Percentiles rank a stretch among this genome's conserved stretches.
These are phyloP conservation scores for Tricholomella constricta DNA, from an alignment of 768 basidiomycete genomes.

Conservation along the genomic window DNA sequence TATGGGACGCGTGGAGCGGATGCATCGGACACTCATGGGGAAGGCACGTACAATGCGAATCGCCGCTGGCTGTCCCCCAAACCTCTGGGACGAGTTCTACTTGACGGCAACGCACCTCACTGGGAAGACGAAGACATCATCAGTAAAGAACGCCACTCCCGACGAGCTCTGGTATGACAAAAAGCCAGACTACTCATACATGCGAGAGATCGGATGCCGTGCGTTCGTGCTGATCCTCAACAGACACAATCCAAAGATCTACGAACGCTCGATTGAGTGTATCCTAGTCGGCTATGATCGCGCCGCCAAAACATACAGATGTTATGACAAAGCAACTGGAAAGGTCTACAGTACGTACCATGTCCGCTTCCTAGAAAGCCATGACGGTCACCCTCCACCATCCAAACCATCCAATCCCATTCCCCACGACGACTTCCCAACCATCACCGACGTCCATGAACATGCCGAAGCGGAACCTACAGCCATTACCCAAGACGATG, in stretches of 20 bases:
- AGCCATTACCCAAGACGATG: no score
- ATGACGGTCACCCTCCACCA: constrained; percentile 4
- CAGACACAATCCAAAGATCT: constrained; percentile 27
- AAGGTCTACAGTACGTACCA: constrained; percentile 22
- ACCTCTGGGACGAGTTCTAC: constrained; percentile 31
- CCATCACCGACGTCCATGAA: neutral
- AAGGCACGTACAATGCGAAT: constrained; percentile 27
- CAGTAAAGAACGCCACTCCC: constrained; percentile 15
- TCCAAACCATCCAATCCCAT: neutral
- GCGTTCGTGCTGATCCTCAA: constrained; percentile 35
- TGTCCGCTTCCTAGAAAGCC: constrained; percentile 25
- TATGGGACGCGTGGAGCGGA: constrained; percentile 33
- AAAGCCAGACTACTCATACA: constrained; percentile 26
- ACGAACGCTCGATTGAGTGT: constrained; percentile 28
- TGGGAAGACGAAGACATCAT: neutral
- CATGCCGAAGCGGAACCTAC: no score
- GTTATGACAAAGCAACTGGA: constrained; percentile 23
- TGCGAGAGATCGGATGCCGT: constrained; percentile 33
- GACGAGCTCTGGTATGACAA: constrained; percentile 20
- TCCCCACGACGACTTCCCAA: neutral
- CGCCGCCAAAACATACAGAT: constrained; percentile 33
- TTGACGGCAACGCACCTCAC: constrained; percentile 20
- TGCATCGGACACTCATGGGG: constrained; percentile 31
- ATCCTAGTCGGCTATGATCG: constrained; percentile 38
- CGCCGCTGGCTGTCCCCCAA: constrained; percentile 18